Evolutionary conservation across 2,329 filamentous ascomycete species (phyloP).

Genomic region (Bipolaris sorokiniana): DNA sequence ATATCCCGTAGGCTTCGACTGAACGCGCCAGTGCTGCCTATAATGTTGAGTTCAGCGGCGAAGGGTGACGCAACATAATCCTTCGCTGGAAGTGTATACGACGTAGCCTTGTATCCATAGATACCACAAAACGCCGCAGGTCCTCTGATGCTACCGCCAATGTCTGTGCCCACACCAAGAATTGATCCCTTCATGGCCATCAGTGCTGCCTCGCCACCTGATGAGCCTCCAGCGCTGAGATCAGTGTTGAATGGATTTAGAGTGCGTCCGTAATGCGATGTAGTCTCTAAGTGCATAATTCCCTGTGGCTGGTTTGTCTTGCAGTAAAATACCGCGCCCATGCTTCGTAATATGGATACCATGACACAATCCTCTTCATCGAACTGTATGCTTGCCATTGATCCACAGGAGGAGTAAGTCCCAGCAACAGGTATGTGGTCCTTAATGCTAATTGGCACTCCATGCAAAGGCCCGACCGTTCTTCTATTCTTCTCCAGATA

Average conservation of each 20-base stretch:
- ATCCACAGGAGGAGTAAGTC: constrained; percentile 64
- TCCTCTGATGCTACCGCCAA: constrained; percentile 32
- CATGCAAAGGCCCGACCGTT: constrained; percentile 51
- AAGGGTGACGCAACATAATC: constrained; percentile 13
- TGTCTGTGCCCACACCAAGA: constrained; percentile 34
- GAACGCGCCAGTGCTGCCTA: constrained; percentile 24
- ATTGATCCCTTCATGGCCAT: constrained; percentile 28
- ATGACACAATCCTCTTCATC: constrained; percentile 61
- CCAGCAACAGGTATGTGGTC: constrained; percentile 54
- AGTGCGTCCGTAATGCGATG: constrained; percentile 57
- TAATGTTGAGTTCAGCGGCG: constrained; percentile 25
- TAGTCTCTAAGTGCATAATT: constrained; percentile 61
- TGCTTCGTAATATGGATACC: constrained; percentile 58
- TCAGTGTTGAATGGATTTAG: constrained; percentile 54
- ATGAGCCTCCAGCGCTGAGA: constrained; percentile 58
- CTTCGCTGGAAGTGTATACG: constrained; percentile 22
- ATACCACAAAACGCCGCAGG: constrained; percentile 33
- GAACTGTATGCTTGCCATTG: constrained; percentile 55
- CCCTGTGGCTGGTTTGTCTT: constrained; percentile 61
- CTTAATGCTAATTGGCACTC: constrained; percentile 62
- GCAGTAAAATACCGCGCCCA: constrained; percentile 60
- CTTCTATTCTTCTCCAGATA: constrained; percentile 46
- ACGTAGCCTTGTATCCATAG: constrained; percentile 38
- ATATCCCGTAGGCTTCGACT: constrained; percentile 25
- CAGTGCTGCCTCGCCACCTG: constrained; percentile 34